Base-by-base conservation (phyloP, 202 grass and related monocot species). In the Carex sylvatica region DNA sequence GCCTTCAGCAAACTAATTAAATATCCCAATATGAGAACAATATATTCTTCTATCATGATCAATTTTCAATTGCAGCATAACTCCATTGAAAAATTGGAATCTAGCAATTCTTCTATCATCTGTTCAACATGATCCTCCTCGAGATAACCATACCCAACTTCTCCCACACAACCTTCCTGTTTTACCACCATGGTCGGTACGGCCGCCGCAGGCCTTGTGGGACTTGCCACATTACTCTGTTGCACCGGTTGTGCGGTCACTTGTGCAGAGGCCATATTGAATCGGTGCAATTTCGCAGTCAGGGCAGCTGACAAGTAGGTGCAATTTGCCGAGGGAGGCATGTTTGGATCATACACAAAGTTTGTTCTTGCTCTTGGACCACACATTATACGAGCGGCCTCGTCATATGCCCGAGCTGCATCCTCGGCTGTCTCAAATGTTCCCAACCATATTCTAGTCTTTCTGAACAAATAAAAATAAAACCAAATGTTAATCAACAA, bases 401-500 rank as follows among this genome's bases (percentile, higher is more conserved):
- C 93, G 67, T 99, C 96, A 88, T 99, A 99, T 46, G 96, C 96
- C 22, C 93, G 84, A 66, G 96, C 96, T 20, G 96, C 96, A 84
- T 99, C 96, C 91, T 96, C 93, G 0, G 91, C 96, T 75, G 93
- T 91, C 89, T 96, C 96, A 86, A 96, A 99, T 65, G 96, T 99
- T 14, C 96, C 96, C 33, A 99, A 88, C 96, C 96, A 99, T 79
- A 98, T 98, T 71, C 95, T 93, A 4, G 92, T 94, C 86, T 98
- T 98, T 82, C 95, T 98, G 87, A 53, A 55, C 75, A 30, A 74
- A 42, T 16, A 63, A n/a, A 2, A 69, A 36, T 9, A 63, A 47
- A 6, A 6, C 1, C 18, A 46, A 64, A 22, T 61, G 56, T 28
- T 31, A 78, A 52, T 49, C 30, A 24, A 19, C 6, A 20, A 62